Evolutionary conservation across 2,329 filamentous ascomycete species (phyloP).

Genomic region (Beauveria sp.): DNA sequence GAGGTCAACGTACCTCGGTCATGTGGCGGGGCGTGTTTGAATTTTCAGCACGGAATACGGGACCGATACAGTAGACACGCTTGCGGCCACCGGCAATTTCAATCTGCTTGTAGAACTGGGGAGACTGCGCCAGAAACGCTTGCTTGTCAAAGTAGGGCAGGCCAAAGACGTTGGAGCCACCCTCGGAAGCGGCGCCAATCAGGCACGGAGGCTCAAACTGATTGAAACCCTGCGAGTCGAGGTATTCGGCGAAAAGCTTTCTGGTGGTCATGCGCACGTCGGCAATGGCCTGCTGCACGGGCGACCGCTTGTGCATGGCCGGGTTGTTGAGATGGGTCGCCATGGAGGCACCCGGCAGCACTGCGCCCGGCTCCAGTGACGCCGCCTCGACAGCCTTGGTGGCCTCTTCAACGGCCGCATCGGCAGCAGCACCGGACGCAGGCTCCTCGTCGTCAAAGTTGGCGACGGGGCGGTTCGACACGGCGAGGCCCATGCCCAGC

Average conservation of each 20-base stretch:
- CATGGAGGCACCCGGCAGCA: slow-evolving; percentile 66
- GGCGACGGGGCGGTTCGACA: slow-evolving; percentile 46
- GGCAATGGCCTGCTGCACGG: slow-evolving; percentile 79
- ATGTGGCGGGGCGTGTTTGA: slow-evolving; percentile 78
- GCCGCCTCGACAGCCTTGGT: slow-evolving; percentile 36
- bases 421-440: slow-evolving; percentile 16
- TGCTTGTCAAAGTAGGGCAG: slow-evolving; percentile 82
- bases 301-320: slow-evolving; percentile 84
- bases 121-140: slow-evolving; percentile 72
- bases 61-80: slow-evolving; percentile 70
- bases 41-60: slow-evolving; percentile 81
- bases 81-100: slow-evolving; percentile 73
- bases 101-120: slow-evolving; percentile 83
- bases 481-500: slow-evolving; percentile 49
- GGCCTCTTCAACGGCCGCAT: slow-evolving; percentile 32
- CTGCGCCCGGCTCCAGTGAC: slow-evolving; percentile 24
- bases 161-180: slow-evolving; percentile 85
- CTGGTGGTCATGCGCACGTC: slow-evolving; percentile 48
- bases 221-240: slow-evolving; percentile 66
- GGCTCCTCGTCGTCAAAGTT: slow-evolving; percentile 53
- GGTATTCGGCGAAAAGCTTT: slow-evolving; percentile 70
- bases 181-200: slow-evolving; percentile 84
- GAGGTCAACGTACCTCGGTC: slow-evolving; percentile 51
- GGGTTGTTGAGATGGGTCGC: slow-evolving; percentile 85
- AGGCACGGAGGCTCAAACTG: slow-evolving; percentile 86